Evolutionary conservation across 495 filamentous ascomycete genomes (phyloP).

Genomic region (Terfezia boudieri): DNA sequence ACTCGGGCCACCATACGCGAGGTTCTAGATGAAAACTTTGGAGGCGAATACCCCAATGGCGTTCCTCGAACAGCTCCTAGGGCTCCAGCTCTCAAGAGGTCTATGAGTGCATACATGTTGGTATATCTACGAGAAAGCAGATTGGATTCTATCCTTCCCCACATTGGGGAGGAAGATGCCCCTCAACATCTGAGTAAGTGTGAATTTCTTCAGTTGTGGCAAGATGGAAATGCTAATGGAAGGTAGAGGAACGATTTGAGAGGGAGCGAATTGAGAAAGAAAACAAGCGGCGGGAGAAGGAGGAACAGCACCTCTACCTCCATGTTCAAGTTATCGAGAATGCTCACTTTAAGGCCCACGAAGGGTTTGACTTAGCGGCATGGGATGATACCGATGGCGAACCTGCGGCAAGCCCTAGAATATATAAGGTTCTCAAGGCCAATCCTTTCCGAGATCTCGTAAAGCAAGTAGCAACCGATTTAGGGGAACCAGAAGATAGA

Average conservation of each 20-base stretch:
- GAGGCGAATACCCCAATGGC: constrained; percentile 61
- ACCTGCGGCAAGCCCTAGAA: constrained; percentile 32
- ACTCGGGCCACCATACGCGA: constrained; percentile 80
- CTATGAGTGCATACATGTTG: constrained; percentile 86
- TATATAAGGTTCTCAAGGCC: constrained; percentile 46
- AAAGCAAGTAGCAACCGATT: constrained; percentile 41
- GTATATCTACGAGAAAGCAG: constrained; percentile 84
- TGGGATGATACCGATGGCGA: constrained; percentile 37
- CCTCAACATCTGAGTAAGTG: constrained; percentile 58
- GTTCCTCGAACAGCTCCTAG: constrained; percentile 39
- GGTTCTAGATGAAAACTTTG: constrained; percentile 89
- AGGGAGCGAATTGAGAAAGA: constrained; percentile 60
- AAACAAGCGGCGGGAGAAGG: constrained; percentile 56
- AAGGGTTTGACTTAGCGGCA: constrained; percentile 63
- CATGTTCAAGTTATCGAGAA: constrained; percentile 42
- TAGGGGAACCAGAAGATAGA: constrained; percentile 31
- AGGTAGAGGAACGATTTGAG: constrained; percentile 40
- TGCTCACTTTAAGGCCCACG: constrained; percentile 48
- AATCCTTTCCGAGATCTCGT: constrained; percentile 56
- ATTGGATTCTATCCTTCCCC: constrained; percentile 54
- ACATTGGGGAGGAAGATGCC: constrained; percentile 50
- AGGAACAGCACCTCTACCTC: constrained; percentile 85
- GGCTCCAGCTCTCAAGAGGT: constrained; percentile 42
- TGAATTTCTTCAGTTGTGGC: background rate
- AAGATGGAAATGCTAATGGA: background rate